These are phyloP conservation scores for Metarhizium anisopliae DNA, from an alignment of 2,329 filamentous ascomycete genomes.

Conservation along the genomic window DNA sequence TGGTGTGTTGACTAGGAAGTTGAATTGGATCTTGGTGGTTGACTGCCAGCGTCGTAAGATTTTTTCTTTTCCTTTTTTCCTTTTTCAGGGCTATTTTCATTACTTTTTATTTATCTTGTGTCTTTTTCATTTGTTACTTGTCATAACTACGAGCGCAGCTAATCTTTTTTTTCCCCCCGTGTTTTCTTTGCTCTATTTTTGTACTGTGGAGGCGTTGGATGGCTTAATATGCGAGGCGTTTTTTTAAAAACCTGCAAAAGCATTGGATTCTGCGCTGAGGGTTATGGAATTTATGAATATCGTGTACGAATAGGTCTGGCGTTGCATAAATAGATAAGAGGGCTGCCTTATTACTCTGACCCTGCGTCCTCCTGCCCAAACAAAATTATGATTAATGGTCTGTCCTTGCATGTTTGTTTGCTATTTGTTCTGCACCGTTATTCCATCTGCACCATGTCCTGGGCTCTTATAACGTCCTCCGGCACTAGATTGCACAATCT, in stretches of 20 bases:
- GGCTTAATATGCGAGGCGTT: conserved; percentile 14
- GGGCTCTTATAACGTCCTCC: too few species aligned
- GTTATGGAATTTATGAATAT: conserved; percentile 10
- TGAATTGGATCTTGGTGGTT: too few species aligned
- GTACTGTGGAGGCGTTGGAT: conserved; percentile 1
- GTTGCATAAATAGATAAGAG: conserved; percentile 17
- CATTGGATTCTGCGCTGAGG: neutral
- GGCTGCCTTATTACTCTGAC: too few species aligned
- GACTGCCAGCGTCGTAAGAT: neutral
- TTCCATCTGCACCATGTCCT: too few species aligned
- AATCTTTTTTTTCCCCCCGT: too few species aligned
- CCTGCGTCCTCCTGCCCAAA: too few species aligned
- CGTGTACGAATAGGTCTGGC: conserved; percentile 19
- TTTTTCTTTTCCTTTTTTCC: neutral
- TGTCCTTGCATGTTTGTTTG: too few species aligned
- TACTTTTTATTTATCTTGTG: too few species aligned
- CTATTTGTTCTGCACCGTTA: too few species aligned
- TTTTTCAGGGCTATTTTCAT: neutral
- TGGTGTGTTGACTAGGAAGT: conserved; percentile 30
- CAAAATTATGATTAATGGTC: too few species aligned
- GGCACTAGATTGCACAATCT: too few species aligned
- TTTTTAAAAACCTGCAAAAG: conserved; percentile 6
- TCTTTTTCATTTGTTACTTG: neutral
- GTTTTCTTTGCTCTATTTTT: conserved; percentile 7
- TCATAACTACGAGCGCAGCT: neutral